Evolutionary conservation across 495 filamentous ascomycete species (phyloP), one percentile per base, ranked within the genome.

Genomic region (Xylaria grammica): DNA sequence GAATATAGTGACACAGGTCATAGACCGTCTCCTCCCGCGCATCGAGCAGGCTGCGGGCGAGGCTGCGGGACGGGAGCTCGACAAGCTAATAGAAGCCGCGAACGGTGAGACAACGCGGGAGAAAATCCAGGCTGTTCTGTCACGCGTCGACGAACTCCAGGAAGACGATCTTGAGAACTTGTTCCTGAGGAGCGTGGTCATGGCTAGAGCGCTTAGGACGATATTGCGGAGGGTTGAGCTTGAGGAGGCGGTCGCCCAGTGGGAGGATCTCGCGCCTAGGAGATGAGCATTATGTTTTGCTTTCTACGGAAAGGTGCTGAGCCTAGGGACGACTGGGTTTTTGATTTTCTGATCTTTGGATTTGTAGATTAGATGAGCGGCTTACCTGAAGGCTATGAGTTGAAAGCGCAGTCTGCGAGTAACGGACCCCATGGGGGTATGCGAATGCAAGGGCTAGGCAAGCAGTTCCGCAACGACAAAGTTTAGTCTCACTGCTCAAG

Each of bases 241-340:
- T 10, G 30, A 60, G 29, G 29, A 49, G 19, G 57, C 29, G 1
- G 7, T 32, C n/a, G 30, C 20, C 1, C 15, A 60, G 57, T 60
- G 44, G 29, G 57, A 60, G 45, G 57, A 60, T 38, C n/a, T 60
- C n/a, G 44, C 40, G 40, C 40, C 55, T n/a, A 10, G 57, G 17
- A 34, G 26, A 9, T 26, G 40, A 57, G 26, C 19, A 19, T 24
- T 24, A n/a, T 27, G 22, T 11, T 26, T 51, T 51, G 27, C 15
- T 30, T n/a, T n/a, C n/a, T n/a, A n/a, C n/a, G n/a, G n/a, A n/a
- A n/a, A n/a, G n/a, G n/a, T n/a, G n/a, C n/a, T n/a, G n/a, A n/a
- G n/a, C n/a, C n/a, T n/a, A n/a, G n/a, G n/a, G n/a, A n/a, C n/a
- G n/a, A n/a, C n/a, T n/a, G n/a, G n/a, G n/a, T n/a, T n/a, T n/a